Base-by-base conservation (phyloP, 768 basidiomycete species). In the Galerina marginata region DNA sequence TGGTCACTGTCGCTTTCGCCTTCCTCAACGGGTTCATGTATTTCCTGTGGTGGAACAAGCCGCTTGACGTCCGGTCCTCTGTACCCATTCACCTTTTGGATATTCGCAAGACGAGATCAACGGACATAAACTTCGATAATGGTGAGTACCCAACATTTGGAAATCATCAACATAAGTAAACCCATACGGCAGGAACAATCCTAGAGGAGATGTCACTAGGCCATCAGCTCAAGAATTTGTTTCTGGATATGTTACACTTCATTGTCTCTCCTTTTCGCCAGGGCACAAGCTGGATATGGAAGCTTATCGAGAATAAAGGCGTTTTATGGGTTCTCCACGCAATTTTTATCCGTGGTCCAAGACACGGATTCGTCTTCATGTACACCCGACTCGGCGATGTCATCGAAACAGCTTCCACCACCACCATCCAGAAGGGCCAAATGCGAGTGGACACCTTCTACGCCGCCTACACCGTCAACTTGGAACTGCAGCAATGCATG, bases 1-100 rank as follows among this genome's bases (percentile, higher is more conserved):
- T 76, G 12, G 59, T 69, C 23, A 79, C 78, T 0, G 29, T 75
- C 33, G 74, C 72, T 0, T 74, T 73, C 40, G 72, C 70, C 3
- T 54, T 67, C 2, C 60, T 76, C 33, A 75, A 71, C 38, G 58
- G 65, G 3, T 60, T 67, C 15, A 72, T 65, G 26, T 77, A 74
- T 56, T 37, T 58, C 4, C 51, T 74, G 4, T 78, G 78, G 77
- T 77, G 72, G 75, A 38, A 56, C 33, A 61, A 61, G 39, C 55
- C 60, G 16, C 54, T 50, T 26, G 55, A 56, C 14, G 54, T 61
- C 16, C 38, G 45, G 6, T 50, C 44, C 2, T 39, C 47, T 2
- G 49, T 56, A 9, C 54, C 46, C 11, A 54, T 61, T 1, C 36
- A 23, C 9, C 39, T 54, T 10, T 4, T 36, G 16, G 43, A 46